These are phyloP conservation scores for Aquilaria yunnanensis DNA, from an alignment of 345 rosid species.

Conservation along the genomic window DNA sequence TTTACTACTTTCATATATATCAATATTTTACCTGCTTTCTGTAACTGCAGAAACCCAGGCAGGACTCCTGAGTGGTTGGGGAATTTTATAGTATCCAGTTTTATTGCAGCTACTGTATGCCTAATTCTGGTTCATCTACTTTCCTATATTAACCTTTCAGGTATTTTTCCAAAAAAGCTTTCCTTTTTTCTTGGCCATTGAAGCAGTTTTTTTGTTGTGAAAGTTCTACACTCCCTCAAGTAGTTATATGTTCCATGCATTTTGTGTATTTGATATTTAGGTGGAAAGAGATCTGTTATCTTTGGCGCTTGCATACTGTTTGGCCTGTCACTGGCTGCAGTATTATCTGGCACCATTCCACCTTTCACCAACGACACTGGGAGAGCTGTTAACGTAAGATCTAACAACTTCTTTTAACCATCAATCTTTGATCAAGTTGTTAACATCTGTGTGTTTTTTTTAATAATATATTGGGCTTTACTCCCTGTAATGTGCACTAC, in stretches of 20 bases:
- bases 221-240: not conserved
- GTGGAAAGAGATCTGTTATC: constrained; percentile 57
- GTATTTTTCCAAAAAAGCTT: constrained; percentile 26
- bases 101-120: constrained; percentile 56
- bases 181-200: constrained; percentile 6
- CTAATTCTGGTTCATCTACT: constrained; percentile 74
- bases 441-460: not conserved
- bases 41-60: constrained; percentile 70
- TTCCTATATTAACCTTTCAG: constrained; percentile 87
- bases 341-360: constrained; percentile 55
- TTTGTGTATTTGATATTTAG: constrained; percentile 27
- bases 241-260: constrained; percentile 8
- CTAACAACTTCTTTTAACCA: constrained; percentile 1
- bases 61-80: constrained; percentile 88
- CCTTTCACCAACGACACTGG: constrained; percentile 70
- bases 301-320: constrained; percentile 40
- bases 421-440: not conserved
- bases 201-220: constrained; percentile 2
- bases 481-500: no score
- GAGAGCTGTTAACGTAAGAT: constrained; percentile 86
- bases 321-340: constrained; percentile 48
- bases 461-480: no score
- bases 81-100: constrained; percentile 40
- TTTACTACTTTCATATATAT: not conserved
- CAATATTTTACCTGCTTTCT: constrained; percentile 8